Evolutionary conservation across 768 basidiomycete genomes (phyloP), one percentile per base, ranked within the genome.

Genomic region (Amanita fuliginea): DNA sequence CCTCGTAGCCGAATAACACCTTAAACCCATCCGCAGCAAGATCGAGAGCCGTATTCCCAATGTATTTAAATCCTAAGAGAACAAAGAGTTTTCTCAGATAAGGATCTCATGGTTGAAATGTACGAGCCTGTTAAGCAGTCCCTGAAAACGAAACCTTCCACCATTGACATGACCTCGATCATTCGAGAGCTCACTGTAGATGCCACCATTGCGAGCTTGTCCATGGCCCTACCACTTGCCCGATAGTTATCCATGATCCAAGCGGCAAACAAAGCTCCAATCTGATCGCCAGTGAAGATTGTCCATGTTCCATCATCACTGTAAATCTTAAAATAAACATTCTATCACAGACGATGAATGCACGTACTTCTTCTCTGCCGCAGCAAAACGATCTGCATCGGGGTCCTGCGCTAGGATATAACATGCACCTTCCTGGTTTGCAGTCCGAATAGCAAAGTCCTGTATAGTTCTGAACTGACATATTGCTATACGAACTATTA

Each of bases 171-270:
- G 2, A 76, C 68, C 58, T 83, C 80, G 6, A 93, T 65, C 89
- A 94, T 89, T 65, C 88, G 92, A 11, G 87, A 91, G 59, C 88
- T 92, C 13, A 94, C 91, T 4, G 88, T 87, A 1, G 90, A 91
- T 4, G 86, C 88, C 5, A 92, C 81, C 79, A 94, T 86, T 2
- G 83, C 88, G 5, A 92, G 67, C 56, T 80, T 81, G 4, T 76
- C 75, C 66, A 69, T 28, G 18, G 68, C 62, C 51, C 70, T 70
- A 2, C 71, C 73, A 3, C 66, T 66, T 10, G 61, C 49, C 57
- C 68, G 70, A 60, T 72, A 74, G 3, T 59, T 54, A 28, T 74
- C 63, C 2, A 82, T 59, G 1, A 67, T 64, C 42, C 61, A 67
- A 13, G 67, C 61, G 2, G 73, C 71, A 49, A 79, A 78, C 5